phyloP scores from a whole-genome alignment of 371 early-diverging fungal genomes.

The Rhizopus stolonifer region DNA sequence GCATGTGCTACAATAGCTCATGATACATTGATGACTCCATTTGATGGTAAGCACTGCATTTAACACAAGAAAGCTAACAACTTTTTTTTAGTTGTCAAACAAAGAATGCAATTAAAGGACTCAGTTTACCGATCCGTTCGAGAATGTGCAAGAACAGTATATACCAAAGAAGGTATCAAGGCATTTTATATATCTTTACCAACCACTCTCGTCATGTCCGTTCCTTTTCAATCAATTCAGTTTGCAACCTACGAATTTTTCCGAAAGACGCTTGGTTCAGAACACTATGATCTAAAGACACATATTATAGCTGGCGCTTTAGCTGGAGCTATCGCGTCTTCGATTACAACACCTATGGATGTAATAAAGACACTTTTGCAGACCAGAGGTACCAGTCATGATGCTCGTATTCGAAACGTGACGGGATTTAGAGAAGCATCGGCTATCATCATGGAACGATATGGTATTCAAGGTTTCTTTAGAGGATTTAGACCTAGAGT shows the following conservation, averaged over 20 bases:
- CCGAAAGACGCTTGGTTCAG: constrained; percentile 73
- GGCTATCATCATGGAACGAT: constrained; percentile 67
- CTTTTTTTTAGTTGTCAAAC: constrained; percentile 77
- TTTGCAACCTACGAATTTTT: constrained; percentile 89
- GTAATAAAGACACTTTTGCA: constrained; percentile 93
- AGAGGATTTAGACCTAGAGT: constrained; percentile 85
- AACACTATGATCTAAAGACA: constrained; percentile 76
- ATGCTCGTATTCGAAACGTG: constrained; percentile 67
- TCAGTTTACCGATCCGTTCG: constrained; percentile 63
- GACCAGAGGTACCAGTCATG: constrained; percentile 76
- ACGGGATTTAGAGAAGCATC: constrained; percentile 74
- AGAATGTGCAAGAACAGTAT: constrained; percentile 67
- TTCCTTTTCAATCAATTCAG: constrained; percentile 92
- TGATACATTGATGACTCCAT: constrained; percentile 94
- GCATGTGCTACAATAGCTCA: constrained; percentile 87
- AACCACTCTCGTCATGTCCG: constrained; percentile 87
- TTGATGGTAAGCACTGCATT: constrained; percentile 67
- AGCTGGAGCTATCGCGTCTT: constrained; percentile 90
- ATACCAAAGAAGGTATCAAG: constrained; percentile 72
- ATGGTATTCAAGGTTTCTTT: constrained; percentile 80
- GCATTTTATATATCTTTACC: constrained; percentile 95
- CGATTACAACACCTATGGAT: constrained; percentile 92
- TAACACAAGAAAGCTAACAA: not conserved
- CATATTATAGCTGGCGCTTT: constrained; percentile 87
- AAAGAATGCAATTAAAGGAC: constrained; percentile 89